Base-by-base conservation (phyloP, 331 rosid genomes). In the Prunus yedoensis region DNA sequence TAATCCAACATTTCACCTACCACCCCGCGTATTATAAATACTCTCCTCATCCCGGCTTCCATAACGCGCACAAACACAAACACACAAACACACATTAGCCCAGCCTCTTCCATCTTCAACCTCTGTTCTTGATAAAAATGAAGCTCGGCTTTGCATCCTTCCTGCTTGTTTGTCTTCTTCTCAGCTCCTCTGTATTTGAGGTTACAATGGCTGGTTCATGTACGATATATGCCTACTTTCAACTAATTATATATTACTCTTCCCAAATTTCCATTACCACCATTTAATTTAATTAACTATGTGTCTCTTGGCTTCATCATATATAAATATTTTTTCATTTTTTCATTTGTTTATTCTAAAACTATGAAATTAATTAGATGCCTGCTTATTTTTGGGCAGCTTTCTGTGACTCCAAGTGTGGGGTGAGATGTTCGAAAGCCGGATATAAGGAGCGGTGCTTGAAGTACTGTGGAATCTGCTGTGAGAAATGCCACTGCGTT, bases 401-500 rank as follows among this genome's bases (percentile, higher is more conserved):
- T 8, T 85, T 85, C 16, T 94, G 97, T 68, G 82, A 79, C 67
- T 78, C 84, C 4, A 89, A 82, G 79, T 94, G 97, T 41, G 50
- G 1, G 13, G 28, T 10, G 49, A 89, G 99, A 79, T 94, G 99
- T 54, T 62, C 92, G 0, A 85, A 83, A 43, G 96, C 97, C 1
- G 94, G 91, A 67, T 15, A 74, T 35, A 41, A 83, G 70, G 86
- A 89, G 27, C 54, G 96, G 66, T 92, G 99, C 78, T 54, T 92
- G 79, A 90, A 64, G 82, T 92, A 70, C 77, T 94, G 99, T 2
- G 92, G 96, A 32, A 89, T 91, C 8, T 94, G 99, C 78, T 94
- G 99, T 17, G 83, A 77, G 17, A 89, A 83, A 75, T 92, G 99
- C 70, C 47, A 85, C 0, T 92, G 99, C 35, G 96, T 92, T 77